A percentile compares a stretch with the other conserved stretches of the same genome.
phyloP scores from a whole-genome alignment of 495 filamentous ascomycete genomes.

The Penicillium maclennaniae region DNA sequence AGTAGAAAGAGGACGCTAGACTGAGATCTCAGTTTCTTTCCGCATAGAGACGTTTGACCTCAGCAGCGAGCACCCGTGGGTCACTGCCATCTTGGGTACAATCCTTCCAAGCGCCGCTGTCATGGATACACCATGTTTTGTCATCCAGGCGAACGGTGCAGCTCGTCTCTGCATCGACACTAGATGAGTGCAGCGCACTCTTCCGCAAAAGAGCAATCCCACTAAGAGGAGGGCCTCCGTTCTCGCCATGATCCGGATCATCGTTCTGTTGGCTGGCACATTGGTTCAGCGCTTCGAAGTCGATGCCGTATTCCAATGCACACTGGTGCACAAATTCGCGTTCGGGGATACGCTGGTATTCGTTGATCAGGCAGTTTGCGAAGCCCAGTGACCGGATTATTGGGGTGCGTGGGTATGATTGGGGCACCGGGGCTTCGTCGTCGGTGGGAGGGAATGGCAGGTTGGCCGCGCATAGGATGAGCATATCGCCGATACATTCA shows the following conservation, averaged over 20 bases:
- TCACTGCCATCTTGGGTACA: slow-evolving; percentile 62
- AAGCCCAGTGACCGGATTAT: slow-evolving; percentile 88
- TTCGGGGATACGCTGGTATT: slow-evolving; percentile 72
- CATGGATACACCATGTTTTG: slow-evolving; percentile 76
- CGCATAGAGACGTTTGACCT: slow-evolving; percentile 54
- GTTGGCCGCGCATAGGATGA: slow-evolving; percentile 83
- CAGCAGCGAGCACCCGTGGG: slow-evolving; percentile 68
- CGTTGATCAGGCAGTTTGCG: slow-evolving; percentile 74
- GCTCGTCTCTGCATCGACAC: slow-evolving; percentile 71
- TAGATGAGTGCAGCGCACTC: slow-evolving; percentile 66
- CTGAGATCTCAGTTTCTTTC: slow-evolving; percentile 26
- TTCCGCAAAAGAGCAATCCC: slow-evolving; percentile 64
- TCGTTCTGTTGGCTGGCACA: slow-evolving; percentile 57
- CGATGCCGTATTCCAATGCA: slow-evolving; percentile 81
- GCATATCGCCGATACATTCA: slow-evolving; percentile 92
- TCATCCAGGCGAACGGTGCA: slow-evolving; percentile 84
- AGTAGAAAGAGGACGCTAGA: neutral
- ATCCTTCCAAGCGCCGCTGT: slow-evolving; percentile 75
- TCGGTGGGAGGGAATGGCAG: slow-evolving; percentile 42
- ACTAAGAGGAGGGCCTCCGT: slow-evolving; percentile 41
- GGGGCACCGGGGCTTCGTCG: slow-evolving; percentile 24
- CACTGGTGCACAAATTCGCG: slow-evolving; percentile 74
- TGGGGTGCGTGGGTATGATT: slow-evolving; percentile 47
- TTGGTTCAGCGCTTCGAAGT: slow-evolving; percentile 76
- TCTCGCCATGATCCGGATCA: slow-evolving; percentile 55